Base-by-base conservation (phyloP, 2,329 filamentous ascomycete genomes). In the Hirsutella thompsonii region DNA sequence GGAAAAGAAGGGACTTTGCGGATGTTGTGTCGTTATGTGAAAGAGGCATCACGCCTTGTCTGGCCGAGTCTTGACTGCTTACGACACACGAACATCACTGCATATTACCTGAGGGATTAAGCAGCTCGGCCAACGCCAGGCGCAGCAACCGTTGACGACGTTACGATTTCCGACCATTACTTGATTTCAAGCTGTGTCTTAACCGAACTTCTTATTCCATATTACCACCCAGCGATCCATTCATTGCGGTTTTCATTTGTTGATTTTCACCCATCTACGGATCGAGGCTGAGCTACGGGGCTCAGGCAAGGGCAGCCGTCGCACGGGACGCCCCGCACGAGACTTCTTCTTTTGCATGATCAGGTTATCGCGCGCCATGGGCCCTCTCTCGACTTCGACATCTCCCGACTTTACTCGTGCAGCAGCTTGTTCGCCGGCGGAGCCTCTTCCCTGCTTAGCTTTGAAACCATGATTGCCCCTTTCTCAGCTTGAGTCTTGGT, bases 1-100 rank as follows among this genome's bases (percentile, higher is more conserved):
- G 38, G 66, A 66, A 51, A 60, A 58, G 38, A 58, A 55, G 4
- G 64, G 64, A 5, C 19, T 19, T n/a, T 71, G 69, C 47, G 67
- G 66, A 37, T 72, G 69, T 57, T 72, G 69, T 47, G 56, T 68
- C 38, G 59, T 72, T 46, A 72, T 72, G 69, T 72, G 56, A 60
- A 32, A 38, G 21, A 3, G 26, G 21, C 23, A 26, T 6, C 23
- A 26, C 11, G 11, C 23, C 11, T 26, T 26, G 6, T 26, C 23
- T 11, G 23, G 23, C 23, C 23, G 6, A 26, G 23, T 26, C 23
- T 26, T 26, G 23, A 26, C 23, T 26, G 23, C 11, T 26, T 6
- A 26, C 23, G n/a, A n/a, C n/a, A n/a, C n/a, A n/a, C 8, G 4
- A 32, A 6, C 2, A 32, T 9, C 2, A n/a, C 10, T 11, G 29